Base-by-base conservation (phyloP, 495 filamentous ascomycete species). In the Chaetomium cochliodes region DNA sequence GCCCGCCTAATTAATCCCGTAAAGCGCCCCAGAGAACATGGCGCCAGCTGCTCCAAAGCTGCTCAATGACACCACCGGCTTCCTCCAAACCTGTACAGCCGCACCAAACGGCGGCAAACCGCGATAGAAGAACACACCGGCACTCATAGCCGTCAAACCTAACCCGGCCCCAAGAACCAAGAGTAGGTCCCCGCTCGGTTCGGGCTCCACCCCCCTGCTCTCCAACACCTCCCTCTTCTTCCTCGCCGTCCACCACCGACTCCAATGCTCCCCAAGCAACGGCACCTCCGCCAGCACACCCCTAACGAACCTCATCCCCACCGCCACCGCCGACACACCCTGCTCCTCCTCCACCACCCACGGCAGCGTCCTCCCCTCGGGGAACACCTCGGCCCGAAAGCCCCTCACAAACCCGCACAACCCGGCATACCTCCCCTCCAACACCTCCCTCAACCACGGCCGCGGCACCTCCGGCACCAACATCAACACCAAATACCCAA, bases 401-500 rank as follows among this genome's bases (percentile, higher is more conserved):
- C 79, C 75, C 58, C 81, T 73, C 26, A 84, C 81, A 73, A 88
- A 92, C 18, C 63, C 73, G 18, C 78, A 73, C 37, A 93, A 65
- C 3, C 69, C 70, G 5, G 79, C 78, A 57, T 84, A 89, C 67
- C 85, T 83, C 49, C 50, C 46, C 60, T 77, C 73, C 74, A 97
- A 81, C 9, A 82, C 79, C 55, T 88, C 84, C 54, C 80, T 78
- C 23, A 96, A 80, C 86, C 90, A 97, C 26, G 84, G 73, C 57
- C 88, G 82, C 23, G 91, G 89, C 30, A 94, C 72, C 0, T 88
- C 81, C 3, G 90, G 86, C 22, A 89, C 80, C 3, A 90, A 76
- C 74, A 90, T 88, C 49, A 97, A 74, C 9, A 85, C 82, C 49
- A 97, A 76, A 74, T 93, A 96, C 23, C 86, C 94, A 63, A 89